Evolutionary conservation across 768 basidiomycete species (phyloP), one percentile per base, ranked within the genome.

Genomic region (Tulasnella sp.): DNA sequence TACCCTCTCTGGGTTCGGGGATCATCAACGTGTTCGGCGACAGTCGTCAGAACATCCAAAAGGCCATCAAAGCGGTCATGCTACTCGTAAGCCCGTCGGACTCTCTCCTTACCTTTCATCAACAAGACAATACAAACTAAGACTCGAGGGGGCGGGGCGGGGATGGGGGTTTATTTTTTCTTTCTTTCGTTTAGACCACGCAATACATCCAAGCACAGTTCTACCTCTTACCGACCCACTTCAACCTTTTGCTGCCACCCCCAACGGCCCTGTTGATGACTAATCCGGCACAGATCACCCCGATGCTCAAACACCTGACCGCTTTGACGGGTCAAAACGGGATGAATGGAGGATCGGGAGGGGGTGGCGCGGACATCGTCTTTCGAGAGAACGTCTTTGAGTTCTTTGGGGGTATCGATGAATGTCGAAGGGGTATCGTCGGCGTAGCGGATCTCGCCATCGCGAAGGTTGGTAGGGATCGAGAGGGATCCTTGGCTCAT

Each of bases 301-400:
- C 84, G 1, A 77, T 96, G 38, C 76, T 97, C 48, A 89, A 91
- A 70, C 85, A 87, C 67, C 86, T 97, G 44, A 85, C 92, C 17
- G 79, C 85, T 12, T 24, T 49, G 19, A 51, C 57, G 62, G 76
- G 82, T 38, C 5, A 38, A 7, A 38, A 38, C 34, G 34, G 34
- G 34, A 38, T 38, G 34, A 38, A 38, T 15, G 34, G 7, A 5
- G 34, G 34, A 38, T 5, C 7, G 5, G 34, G 34, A 7, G 34
- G 34, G 9, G 87, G 91, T 1, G 91, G 92, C 2, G 90, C 93
- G 19, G 94, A 98, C 68, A 82, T 93, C 27, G 92, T 96, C 5
- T 97, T 93, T 75, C 96, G 96, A 73, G 86, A 84, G 68, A 94
- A 93, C 81, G 91, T 89, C 70, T 97, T 98, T 66, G 94, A 98